phyloP scores from a whole-genome alignment of 2,329 filamentous ascomycete genomes.

The Trematosphaeria pertusa region DNA sequence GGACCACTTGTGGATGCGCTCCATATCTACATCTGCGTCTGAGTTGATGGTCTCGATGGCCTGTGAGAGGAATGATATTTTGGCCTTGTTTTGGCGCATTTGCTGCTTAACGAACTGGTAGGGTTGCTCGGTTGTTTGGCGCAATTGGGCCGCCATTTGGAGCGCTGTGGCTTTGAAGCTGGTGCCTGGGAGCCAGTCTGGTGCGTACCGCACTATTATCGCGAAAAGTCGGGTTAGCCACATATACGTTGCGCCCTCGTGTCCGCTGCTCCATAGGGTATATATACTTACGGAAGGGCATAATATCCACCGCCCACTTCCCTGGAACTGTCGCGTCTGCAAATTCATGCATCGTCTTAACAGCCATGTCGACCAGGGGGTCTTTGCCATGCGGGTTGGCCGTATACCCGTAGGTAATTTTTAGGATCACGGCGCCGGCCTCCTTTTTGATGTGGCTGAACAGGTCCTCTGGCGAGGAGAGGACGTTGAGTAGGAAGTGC shows the following conservation, averaged over 20 bases:
- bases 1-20: conserved; percentile 51
- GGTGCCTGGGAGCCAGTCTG: conserved; percentile 57
- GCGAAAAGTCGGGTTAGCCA: too few relatives aligned
- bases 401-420: conserved; percentile 52
- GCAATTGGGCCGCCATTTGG: conserved; percentile 42
- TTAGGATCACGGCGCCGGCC: conserved; percentile 37
- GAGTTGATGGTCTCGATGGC: conserved; percentile 42
- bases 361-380: conserved; percentile 53
- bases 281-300: conserved; percentile 54
- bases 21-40: conserved; percentile 40
- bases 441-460: conserved; percentile 38
- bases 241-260: too few relatives aligned
- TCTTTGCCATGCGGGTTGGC: conserved; percentile 51
- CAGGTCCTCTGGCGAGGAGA: conserved; percentile 27
- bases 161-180: conserved; percentile 53
- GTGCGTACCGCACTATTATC: too few relatives aligned
- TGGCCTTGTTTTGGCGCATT: conserved; percentile 29
- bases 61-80: conserved; percentile 49
- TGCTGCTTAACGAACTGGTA: conserved; percentile 54
- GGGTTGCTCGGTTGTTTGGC: conserved; percentile 46
- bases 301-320: conserved; percentile 55
- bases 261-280: too few relatives aligned
- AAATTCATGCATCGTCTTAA: conserved; percentile 52
- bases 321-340: conserved; percentile 51
- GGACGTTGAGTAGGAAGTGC: conserved; percentile 34